Base-by-base conservation (phyloP, 169 alveolate species). In the Eimeria acervulina region DNA sequence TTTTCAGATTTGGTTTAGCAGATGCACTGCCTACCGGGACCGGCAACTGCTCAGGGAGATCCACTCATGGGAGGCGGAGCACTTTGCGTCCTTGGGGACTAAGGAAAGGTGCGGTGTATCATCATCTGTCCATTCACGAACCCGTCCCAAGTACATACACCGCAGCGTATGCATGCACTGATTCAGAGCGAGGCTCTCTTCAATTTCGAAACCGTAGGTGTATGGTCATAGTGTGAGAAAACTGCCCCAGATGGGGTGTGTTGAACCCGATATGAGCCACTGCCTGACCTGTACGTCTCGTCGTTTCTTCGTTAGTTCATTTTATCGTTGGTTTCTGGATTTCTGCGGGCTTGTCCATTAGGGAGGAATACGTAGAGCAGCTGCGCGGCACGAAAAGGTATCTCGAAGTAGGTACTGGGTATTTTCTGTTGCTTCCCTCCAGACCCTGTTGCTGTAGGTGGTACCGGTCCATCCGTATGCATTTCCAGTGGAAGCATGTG, bases 381-480 rank as follows among this genome's bases (percentile, higher is more conserved):
- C 93, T 87, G 61, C 81, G n/a, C 40, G 93, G 93, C 28, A 61
- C 81, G 81, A 87, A 87, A 47, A 55, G 93, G 55, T 87, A 87
- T 47, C 63, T 87, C 78, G 93, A 87, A 38, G 93, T 87, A 61
- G n/a, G 93, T 10, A 26, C 0, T 7, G 10, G 36, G 36, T n/a
- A 23, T 28, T 26, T 80, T 33, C n/a, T n/a, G 40, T 36, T 36
- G 52, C 17, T 72, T 36, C 83, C 19, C 10, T 72, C 42, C 21
- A 68, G 44, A 31, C 47, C 26, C 83, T 36, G 52, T 31, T 33
- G 83, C 83, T 72, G 52, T 4, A 1, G 51, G 83, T 38, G 33
- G 78, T 26, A 0, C 52, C 13, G 5, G 52, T 5, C 52, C 52
- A n/a, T 40, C 13, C 21, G 68, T 17, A 44, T 47, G 26, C 17